Evolutionary conservation across 1,284 basidiomycete species (phyloP).

Genomic region (Austroboletus novae-zelandiae): DNA sequence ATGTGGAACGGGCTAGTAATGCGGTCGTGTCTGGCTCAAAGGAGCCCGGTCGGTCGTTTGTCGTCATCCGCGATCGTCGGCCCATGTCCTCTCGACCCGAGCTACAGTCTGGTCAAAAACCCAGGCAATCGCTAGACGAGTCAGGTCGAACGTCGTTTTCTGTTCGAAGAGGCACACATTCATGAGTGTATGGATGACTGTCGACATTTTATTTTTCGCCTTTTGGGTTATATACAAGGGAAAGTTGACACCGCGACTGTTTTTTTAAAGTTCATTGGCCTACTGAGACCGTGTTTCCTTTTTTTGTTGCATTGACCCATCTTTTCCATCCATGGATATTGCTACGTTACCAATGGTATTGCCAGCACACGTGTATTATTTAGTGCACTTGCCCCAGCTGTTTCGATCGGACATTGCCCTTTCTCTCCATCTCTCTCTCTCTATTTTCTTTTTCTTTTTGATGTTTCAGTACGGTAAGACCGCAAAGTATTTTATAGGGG

Average conservation of each 20-base stretch:
- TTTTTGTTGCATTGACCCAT: constrained; percentile 20
- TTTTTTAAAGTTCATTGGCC: not conserved
- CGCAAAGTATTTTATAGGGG: constrained; percentile 14
- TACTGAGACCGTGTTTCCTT: constrained; percentile 10
- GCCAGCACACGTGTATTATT: constrained; percentile 29
- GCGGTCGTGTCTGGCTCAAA: constrained; percentile 30
- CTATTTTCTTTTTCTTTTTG: constrained; percentile 4
- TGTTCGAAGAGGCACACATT: constrained; percentile 29
- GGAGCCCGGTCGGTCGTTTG: constrained; percentile 53
- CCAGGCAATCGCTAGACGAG: constrained; percentile 32
- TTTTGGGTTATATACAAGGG: constrained; percentile 12
- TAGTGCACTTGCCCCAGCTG: constrained; percentile 20
- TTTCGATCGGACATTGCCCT: constrained; percentile 15
- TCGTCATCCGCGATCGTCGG: constrained; percentile 59
- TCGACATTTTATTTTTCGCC: constrained; percentile 10
- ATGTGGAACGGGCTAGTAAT: constrained; percentile 34
- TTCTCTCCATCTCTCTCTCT: not conserved
- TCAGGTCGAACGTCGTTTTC: constrained; percentile 34
- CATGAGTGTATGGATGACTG: constrained; percentile 17
- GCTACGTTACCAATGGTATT: constrained; percentile 25
- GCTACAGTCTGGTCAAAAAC: constrained; percentile 16
- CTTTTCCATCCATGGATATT: constrained; percentile 12
- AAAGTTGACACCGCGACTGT: not conserved
- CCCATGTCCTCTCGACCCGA: constrained; percentile 38
- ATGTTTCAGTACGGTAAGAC: constrained; percentile 17